Conservation (phyloP, 805 yeast genomes). For the Hanseniaspora mollemarum region DNA sequence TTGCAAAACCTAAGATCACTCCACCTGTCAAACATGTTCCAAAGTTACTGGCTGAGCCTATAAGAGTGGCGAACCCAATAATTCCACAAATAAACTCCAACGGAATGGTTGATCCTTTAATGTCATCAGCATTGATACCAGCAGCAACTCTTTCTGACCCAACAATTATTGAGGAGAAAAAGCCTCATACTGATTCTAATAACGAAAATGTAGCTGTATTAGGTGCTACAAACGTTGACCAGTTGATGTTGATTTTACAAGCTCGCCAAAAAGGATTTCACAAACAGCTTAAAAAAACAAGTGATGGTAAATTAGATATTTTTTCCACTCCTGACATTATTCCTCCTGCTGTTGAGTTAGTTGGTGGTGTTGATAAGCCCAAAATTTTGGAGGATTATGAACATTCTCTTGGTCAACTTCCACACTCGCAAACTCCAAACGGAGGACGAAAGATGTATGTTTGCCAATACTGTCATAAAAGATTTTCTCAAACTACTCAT, state of each 20-base stretch:
- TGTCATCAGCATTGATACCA: not conserved
- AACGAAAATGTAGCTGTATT: conserved; percentile 60
- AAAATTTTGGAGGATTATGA: conserved; percentile 23
- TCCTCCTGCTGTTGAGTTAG: conserved; percentile 52
- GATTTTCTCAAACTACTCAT: conserved; percentile 82
- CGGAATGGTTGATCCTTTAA: not conserved
- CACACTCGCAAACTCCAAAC: not conserved
- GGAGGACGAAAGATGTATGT: conserved; percentile 41
- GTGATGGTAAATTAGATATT: conserved; percentile 53
- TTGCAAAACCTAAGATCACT: not conserved
- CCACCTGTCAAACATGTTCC: not conserved
- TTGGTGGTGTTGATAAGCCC: conserved; percentile 72
- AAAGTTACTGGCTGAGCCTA: conserved; percentile 12
- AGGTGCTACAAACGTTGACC: conserved; percentile 86
- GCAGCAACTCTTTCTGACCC: not conserved
- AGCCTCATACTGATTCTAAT: too few species aligned
- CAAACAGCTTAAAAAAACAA: conserved; percentile 50
- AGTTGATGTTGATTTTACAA: conserved; percentile 79
- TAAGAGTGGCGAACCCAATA: conserved; percentile 14
- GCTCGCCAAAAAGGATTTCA: conserved; percentile 70
- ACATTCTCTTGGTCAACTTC: not conserved
- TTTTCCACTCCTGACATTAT: conserved; percentile 41
- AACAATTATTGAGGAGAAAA: not conserved
- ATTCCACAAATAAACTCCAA: not conserved
- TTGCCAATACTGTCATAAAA: conserved; percentile 67